Evolutionary conservation across 257 asterid species (phyloP), one percentile per base, ranked within the genome.

Genomic region (Solanum arcanum): DNA sequence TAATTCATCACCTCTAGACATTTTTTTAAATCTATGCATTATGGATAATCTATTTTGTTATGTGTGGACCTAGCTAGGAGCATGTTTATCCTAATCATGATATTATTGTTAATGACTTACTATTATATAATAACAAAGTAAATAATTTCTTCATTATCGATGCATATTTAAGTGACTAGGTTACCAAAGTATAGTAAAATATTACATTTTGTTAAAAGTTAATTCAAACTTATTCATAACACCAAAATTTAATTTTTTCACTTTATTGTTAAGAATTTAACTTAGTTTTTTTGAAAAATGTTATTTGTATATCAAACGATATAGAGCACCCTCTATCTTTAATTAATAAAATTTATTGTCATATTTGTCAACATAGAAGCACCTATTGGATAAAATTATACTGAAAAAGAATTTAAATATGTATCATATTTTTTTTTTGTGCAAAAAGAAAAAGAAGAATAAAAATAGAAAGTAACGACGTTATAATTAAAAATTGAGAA

Each of bases 171-270:
- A 64, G 18, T 18, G 2, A 64, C 25, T 25, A 64, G 35, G 73
- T 64, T 0, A 64, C 35, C 73, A 64, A 64, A 10, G n/a, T 62
- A 62, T 11, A 62, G 27, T 0, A 0, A 62, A n/a, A 2, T 25
- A 5, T 64, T 64, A 64, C 35, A 64, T 60, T 20, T 21, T 64
- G 35, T 64, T 64, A 14, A 1, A n/a, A 64, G 9, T 25, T 64
- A 64, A 11, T 64, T 64, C 14, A 25, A 25, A 64, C 35, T 64
- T n/a, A 64, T 49, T 49, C 21, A 49, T 49, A n/a, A 25, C 18
- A 64, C 35, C 7, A 0, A 64, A 5, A 25, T 0, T 64, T 64
- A 13, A 25, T 11, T 0, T 0, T 21, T n/a, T 12, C 2, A 6
- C 29, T 20, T 12, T 25, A 25, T 25, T 64, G 12, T 64, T 64